A percentile compares a stretch with the other conserved stretches of the same genome.
phyloP scores from a whole-genome alignment of 139 green algal species.

The Chlorokybus atmophyticus region DNA sequence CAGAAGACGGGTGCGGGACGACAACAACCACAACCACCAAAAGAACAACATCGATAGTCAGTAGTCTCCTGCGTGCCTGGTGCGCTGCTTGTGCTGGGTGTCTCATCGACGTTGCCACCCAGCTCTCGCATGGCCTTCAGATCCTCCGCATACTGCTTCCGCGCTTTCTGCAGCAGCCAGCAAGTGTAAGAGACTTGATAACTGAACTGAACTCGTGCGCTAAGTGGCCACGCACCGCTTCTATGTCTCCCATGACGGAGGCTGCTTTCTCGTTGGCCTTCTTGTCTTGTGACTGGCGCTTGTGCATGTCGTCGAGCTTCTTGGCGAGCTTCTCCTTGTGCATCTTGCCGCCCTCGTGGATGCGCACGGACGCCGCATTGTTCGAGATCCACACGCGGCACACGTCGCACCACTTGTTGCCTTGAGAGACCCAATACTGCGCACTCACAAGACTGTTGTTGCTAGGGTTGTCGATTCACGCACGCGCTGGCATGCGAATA shows the following conservation, averaged over 20 bases:
- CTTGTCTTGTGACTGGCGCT: conserved; percentile 4
- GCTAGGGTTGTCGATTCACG: too few species aligned
- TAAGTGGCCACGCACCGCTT: conserved; percentile 7
- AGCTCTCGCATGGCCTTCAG: not conserved
- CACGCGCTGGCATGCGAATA: too few species aligned
- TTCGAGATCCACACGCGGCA: conserved; percentile 25
- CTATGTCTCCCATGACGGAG: conserved; percentile 4
- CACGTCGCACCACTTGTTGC: conserved; percentile 27
- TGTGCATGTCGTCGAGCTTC: conserved; percentile 8
- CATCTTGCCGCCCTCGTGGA: conserved; percentile 15
- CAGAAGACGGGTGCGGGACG: too few species aligned
- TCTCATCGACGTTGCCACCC: too few species aligned
- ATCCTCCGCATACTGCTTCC: conserved; percentile 15
- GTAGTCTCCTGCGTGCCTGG: too few species aligned
- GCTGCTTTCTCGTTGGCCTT: conserved; percentile 10
- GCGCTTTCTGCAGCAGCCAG: conserved; percentile 6
- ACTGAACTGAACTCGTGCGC: not conserved
- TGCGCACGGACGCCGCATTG: conserved; percentile 25
- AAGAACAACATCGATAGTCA: too few species aligned
- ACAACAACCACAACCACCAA: too few species aligned
- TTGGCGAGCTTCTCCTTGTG: conserved; percentile 27
- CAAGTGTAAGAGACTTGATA: too few species aligned
- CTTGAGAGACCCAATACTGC: conserved; percentile 28
- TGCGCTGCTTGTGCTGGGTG: too few species aligned
- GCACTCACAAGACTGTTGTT: too few species aligned